A percentile compares a stretch with the other conserved stretches of the same genome.
Conservation (phyloP, 148 eudicot species). For the Silene conica region DNA sequence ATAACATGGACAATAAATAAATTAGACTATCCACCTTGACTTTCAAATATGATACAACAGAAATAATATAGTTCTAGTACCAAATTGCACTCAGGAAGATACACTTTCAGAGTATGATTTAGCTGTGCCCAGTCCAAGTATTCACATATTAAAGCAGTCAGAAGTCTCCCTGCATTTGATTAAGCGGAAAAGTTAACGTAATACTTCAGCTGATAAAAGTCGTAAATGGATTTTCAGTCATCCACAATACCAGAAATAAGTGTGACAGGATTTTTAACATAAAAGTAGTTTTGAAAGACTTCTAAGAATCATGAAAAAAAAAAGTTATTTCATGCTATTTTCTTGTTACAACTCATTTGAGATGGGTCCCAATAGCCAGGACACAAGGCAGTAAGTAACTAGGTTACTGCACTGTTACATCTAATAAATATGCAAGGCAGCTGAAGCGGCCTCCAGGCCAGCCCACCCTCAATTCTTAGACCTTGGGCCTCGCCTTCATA, state of each 20-base stretch:
- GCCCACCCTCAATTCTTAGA: too few relatives aligned
- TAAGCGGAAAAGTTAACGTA: slow-evolving; percentile 6
- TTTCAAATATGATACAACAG: neutral
- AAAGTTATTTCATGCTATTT: neutral
- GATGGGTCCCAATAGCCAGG: neutral
- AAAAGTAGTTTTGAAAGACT: neutral
- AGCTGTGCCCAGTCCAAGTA: slow-evolving; percentile 96
- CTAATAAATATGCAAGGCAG: neutral
- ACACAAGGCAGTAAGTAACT: slow-evolving; percentile 1
- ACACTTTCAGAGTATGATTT: slow-evolving; percentile 81
- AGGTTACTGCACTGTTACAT: neutral
- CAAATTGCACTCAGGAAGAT: slow-evolving; percentile 90
- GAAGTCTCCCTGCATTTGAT: slow-evolving; percentile 67
- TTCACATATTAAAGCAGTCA: slow-evolving; percentile 89
- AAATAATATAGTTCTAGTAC: slow-evolving; percentile 34
- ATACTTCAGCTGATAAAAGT: neutral
- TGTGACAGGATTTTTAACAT: neutral
- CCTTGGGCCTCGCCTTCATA: too few relatives aligned
- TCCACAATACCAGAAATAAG: neutral
- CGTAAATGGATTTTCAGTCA: neutral
- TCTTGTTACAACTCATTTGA: neutral
- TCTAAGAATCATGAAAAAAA: neutral
- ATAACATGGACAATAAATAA: slow-evolving; percentile 1
- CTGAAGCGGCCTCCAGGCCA: neutral
- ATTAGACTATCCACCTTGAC: neutral